Percentiles rank a stretch among this genome's conserved stretches.
phyloP scores from a whole-genome alignment of 2,329 filamentous ascomycete species.

The Epichloe hybrida region DNA sequence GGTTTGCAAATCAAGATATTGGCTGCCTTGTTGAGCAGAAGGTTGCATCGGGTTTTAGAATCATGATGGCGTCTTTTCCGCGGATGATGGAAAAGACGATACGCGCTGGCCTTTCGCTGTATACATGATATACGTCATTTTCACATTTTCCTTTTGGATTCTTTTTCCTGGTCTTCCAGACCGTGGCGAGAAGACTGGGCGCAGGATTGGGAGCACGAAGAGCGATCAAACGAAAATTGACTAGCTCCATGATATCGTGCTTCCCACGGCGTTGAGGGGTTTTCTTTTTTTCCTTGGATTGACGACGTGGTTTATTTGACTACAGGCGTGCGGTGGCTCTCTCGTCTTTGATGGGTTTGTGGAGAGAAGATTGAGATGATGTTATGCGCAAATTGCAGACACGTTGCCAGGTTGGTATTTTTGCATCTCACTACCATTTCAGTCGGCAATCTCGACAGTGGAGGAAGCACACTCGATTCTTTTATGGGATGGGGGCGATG shows the following conservation, averaged over 20 bases:
- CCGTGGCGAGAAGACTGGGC: not conserved
- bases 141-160: not conserved
- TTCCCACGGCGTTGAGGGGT: constrained; percentile 6
- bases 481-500: not conserved
- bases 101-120: not conserved
- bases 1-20: not conserved
- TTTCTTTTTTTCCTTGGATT: not conserved
- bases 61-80: not conserved
- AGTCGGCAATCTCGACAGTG: not conserved
- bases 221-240: too few relatives aligned
- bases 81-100: not conserved
- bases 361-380: not conserved
- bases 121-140: not conserved
- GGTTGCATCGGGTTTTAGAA: not conserved
- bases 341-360: not conserved
- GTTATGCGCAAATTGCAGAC: not conserved
- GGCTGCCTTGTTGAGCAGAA: not conserved
- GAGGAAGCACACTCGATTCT: not conserved
- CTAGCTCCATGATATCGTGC: constrained; percentile 10
- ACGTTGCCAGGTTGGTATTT: constrained; percentile 11
- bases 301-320: not conserved
- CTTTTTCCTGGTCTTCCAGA: not conserved
- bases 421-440: constrained; percentile 1
- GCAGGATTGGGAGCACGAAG: not conserved
- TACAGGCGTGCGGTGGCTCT: not conserved